phyloP scores from a whole-genome alignment of 768 basidiomycete genomes.

The Tephrocybe sp. region DNA sequence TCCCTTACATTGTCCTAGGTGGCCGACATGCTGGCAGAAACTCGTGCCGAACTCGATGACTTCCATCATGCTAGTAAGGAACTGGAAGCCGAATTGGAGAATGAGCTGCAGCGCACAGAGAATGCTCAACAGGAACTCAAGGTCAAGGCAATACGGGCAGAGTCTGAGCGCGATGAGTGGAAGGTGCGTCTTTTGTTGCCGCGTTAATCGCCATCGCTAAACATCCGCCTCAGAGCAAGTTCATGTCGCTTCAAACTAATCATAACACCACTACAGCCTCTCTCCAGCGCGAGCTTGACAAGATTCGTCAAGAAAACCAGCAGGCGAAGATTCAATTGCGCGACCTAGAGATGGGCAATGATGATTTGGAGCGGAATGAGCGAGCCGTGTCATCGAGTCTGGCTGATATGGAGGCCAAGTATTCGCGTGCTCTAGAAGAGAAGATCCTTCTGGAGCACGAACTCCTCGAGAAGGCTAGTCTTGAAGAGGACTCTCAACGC shows the following conservation, averaged over 20 bases:
- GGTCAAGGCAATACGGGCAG: slow-evolving; percentile 67
- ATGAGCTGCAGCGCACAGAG: slow-evolving; percentile 86
- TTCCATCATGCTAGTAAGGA: slow-evolving; percentile 88
- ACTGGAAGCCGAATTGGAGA: slow-evolving; percentile 90
- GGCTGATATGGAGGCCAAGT: slow-evolving; percentile 84
- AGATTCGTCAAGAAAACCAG: slow-evolving; percentile 73
- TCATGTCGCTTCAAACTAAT: slow-evolving; percentile 83
- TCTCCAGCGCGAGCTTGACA: slow-evolving; percentile 89
- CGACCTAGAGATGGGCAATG: slow-evolving; percentile 96
- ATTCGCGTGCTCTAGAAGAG: slow-evolving; percentile 90
- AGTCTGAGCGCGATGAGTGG: slow-evolving; percentile 86
- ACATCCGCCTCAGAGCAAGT: slow-evolving; percentile 57
- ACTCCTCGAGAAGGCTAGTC: slow-evolving; percentile 81
- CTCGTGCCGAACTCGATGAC: slow-evolving; percentile 82
- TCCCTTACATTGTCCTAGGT: slow-evolving; percentile 38
- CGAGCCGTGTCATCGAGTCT: slow-evolving; percentile 82
- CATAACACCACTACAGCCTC: slow-evolving; percentile 91
- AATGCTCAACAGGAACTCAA: slow-evolving; percentile 79
- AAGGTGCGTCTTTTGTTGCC: slow-evolving; percentile 57
- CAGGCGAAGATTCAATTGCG: slow-evolving; percentile 71
- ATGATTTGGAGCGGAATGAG: slow-evolving; percentile 94
- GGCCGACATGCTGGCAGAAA: slow-evolving; percentile 81
- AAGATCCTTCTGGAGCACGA: slow-evolving; percentile 98
- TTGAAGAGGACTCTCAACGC: slow-evolving; percentile 91
- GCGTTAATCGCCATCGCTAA: slow-evolving; percentile 4